Percentiles rank a stretch among this genome's conserved stretches.
Conservation (phyloP, 345 rosid genomes). For the Eutrema yunnanense region DNA sequence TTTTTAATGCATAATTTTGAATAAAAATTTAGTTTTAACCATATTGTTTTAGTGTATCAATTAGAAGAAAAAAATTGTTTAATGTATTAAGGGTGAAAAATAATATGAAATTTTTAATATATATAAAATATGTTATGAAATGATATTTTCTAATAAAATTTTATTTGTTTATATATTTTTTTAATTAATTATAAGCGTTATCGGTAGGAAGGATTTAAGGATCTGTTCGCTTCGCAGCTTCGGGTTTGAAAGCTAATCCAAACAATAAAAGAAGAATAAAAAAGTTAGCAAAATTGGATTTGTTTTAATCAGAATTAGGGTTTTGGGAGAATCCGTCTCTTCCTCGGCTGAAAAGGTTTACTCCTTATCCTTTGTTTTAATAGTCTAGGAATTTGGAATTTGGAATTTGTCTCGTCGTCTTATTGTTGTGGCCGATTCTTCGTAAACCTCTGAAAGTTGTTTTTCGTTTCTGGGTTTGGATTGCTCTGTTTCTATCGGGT, state of each 20-base stretch:
- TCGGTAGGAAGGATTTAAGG: background rate
- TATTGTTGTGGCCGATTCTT: background rate
- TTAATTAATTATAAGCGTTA: background rate
- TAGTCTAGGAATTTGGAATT: background rate
- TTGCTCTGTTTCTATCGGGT: background rate
- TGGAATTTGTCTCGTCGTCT: background rate
- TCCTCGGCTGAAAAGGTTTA: constrained; percentile 8
- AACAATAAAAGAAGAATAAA: background rate
- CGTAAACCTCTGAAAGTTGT: background rate
- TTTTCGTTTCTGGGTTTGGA: constrained; percentile 1
- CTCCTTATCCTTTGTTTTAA: background rate
- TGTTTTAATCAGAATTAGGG: constrained; percentile 11
- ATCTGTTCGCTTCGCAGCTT: background rate
- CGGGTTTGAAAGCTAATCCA: background rate
- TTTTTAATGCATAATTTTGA: no score
- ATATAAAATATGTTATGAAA: no score
- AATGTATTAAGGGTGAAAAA: no score
- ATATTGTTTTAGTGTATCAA: no score
- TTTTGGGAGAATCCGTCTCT: constrained; percentile 13
- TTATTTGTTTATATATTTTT: background rate
- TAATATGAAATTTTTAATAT: no score
- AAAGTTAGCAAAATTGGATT: background rate
- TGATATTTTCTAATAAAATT: no score
- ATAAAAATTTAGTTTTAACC: no score
- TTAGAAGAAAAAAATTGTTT: no score